Evolutionary conservation across 2,329 filamentous ascomycete genomes (phyloP), one percentile per base, ranked within the genome.

Genomic region (Penicillium sp.): DNA sequence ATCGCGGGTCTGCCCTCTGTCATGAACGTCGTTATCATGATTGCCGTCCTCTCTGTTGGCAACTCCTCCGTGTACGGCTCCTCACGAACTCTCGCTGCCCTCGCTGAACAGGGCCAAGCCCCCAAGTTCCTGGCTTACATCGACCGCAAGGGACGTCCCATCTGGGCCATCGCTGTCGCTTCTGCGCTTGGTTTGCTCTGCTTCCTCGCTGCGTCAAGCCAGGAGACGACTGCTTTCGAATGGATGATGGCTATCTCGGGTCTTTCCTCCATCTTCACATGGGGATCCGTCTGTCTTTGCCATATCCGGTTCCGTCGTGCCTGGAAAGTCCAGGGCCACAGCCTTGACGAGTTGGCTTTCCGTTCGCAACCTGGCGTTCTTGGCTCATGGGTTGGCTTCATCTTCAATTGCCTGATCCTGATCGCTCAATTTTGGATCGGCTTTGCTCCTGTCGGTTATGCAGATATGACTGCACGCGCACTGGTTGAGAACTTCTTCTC

Each of bases 1-100:
- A 96, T 97, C 66, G 77, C 84, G 43, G 87, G 89, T 2, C 83
- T 97, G 3, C 91, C 91, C 2, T 93, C 90, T 0, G 84, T 97
- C 53, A 96, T 97, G 89, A 97, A 98, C 74, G 87, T 86, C n/a
- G 91, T 97, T 59, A 96, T 97, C 72, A 86, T 97, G 70, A 86
- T 96, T 60, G 89, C 93, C 21, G 92, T 96, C 22, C 79, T 97
- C 22, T 96, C 91, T 0, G 93, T 97, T 58, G 92, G 92, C 56
- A 97, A 96, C 75, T 93, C 91, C 7, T 88, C 92, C 59, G 88
- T 97, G 58, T 98, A 96, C 68, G 93, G 92, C 35, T 93, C 91
- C 24, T 96, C 91, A 1, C 87, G 93, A 66, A 97, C 93, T 2
- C 85, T 98, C 8, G 91, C 92, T 26, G 92, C 93, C 3, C 84